These are phyloP conservation scores for Lipomyces yamadae DNA, from an alignment of 805 yeast genomes.

Conservation along the genomic window DNA sequence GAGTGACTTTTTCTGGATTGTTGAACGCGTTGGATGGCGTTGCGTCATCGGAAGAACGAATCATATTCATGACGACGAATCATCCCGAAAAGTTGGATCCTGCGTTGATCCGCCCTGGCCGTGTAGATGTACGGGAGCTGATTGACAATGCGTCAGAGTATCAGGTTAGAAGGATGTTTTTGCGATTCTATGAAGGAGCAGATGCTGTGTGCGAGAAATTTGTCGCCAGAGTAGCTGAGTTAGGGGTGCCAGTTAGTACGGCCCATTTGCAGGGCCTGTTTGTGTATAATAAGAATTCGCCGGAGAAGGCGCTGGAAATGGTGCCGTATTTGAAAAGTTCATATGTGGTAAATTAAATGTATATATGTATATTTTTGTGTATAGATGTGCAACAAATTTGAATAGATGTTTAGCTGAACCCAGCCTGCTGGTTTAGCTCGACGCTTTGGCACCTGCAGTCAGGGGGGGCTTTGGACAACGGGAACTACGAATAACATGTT, in stretches of 20 bases:
- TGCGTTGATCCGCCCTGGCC: slow-evolving; percentile 91
- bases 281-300: slow-evolving; percentile 86
- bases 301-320: slow-evolving; percentile 73
- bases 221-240: slow-evolving; percentile 52
- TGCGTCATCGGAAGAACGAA: slow-evolving; percentile 93
- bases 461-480: too few relatives aligned
- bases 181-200: slow-evolving; percentile 75
- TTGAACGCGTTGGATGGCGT: slow-evolving; percentile 96
- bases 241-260: slow-evolving; percentile 72
- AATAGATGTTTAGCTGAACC: too few relatives aligned
- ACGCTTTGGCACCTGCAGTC: too few relatives aligned
- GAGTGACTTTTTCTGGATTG: slow-evolving; percentile 94
- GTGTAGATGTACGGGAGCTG: slow-evolving; percentile 82
- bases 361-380: background rate
- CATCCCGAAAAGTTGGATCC: slow-evolving; percentile 94
- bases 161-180: slow-evolving; percentile 83
- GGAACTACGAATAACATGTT: too few relatives aligned
- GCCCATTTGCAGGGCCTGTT: slow-evolving; percentile 96
- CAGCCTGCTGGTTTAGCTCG: too few relatives aligned
- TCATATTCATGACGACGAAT: slow-evolving; percentile 97
- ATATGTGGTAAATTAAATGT: background rate
- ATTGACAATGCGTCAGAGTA: slow-evolving; percentile 84
- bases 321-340: slow-evolving; percentile 44
- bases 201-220: slow-evolving; percentile 52
- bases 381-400: background rate